A percentile compares a stretch with the other conserved stretches of the same genome.
phyloP scores from a whole-genome alignment of 2,329 filamentous ascomycete genomes.

The Incumbomyces lentus region DNA sequence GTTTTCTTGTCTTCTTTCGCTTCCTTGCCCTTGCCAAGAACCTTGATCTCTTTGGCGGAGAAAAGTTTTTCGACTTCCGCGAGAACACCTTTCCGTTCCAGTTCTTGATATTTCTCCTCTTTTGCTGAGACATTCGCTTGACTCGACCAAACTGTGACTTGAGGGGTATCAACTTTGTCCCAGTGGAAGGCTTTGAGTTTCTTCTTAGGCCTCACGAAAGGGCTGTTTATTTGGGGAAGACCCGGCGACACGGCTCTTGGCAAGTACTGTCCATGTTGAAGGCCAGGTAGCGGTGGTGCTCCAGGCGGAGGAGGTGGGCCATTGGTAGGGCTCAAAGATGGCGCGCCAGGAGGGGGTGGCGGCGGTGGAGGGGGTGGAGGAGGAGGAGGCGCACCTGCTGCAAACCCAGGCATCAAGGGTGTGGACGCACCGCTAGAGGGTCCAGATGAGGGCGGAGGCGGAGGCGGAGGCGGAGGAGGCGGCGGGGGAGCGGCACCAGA shows the following conservation, averaged over 20 bases:
- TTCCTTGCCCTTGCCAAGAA: constrained; percentile 58
- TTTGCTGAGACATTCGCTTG: constrained; percentile 76
- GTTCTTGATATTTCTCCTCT: constrained; percentile 90
- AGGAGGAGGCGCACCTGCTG: constrained; percentile 34
- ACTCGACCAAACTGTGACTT: constrained; percentile 90
- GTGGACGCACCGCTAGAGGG: constrained; percentile 39
- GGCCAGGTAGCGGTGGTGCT: constrained; percentile 50
- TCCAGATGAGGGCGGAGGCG: constrained; percentile 31
- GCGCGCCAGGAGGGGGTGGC: constrained; percentile 36
- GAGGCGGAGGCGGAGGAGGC: constrained; percentile 37
- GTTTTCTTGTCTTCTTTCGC: constrained; percentile 96
- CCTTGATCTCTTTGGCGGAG: constrained; percentile 92
- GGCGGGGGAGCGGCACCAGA: constrained; percentile 40
- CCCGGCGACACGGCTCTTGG: constrained; percentile 49
- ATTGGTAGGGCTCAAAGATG: constrained; percentile 17
- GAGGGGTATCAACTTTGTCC: constrained; percentile 92
- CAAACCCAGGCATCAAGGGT: constrained; percentile 40
- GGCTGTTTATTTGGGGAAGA: constrained; percentile 54
- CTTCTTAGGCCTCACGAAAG: constrained; percentile 87
- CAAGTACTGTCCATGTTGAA: constrained; percentile 60
- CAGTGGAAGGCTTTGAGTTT: constrained; percentile 99
- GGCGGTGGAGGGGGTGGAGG: constrained; percentile 34
- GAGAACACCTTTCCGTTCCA: constrained; percentile 87
- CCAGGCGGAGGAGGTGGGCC: constrained; percentile 47
- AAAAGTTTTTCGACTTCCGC: constrained; percentile 97